These are phyloP conservation scores for Claviceps pusilla DNA, from an alignment of 2,329 filamentous ascomycete genomes.

Conservation along the genomic window DNA sequence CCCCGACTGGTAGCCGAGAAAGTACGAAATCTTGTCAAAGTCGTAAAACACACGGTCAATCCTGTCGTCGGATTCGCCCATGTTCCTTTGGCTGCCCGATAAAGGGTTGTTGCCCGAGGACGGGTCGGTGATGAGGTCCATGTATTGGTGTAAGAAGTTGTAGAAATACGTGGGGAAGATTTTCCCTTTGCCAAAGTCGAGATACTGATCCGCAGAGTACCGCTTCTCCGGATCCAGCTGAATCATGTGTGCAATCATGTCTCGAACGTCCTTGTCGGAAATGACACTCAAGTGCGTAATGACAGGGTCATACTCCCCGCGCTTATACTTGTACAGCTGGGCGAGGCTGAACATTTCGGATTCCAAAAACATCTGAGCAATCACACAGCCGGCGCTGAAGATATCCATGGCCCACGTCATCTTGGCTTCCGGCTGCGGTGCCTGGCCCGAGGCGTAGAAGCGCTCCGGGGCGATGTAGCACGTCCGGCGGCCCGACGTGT, in stretches of 20 bases:
- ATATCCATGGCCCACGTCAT: slow-evolving; percentile 93
- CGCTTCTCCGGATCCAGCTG: slow-evolving; percentile 81
- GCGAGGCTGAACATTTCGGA: slow-evolving; percentile 94
- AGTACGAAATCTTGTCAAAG: slow-evolving; percentile 95
- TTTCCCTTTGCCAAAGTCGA: slow-evolving; percentile 81
- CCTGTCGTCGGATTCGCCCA: slow-evolving; percentile 79
- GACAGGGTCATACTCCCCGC: slow-evolving; percentile 80
- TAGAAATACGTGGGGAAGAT: slow-evolving; percentile 96
- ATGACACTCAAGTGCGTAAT: slow-evolving; percentile 72
- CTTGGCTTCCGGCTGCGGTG: slow-evolving; percentile 43
- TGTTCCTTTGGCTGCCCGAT: slow-evolving; percentile 50
- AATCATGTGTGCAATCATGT: slow-evolving; percentile 92
- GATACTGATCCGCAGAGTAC: slow-evolving; percentile 84
- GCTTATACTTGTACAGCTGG: slow-evolving; percentile 86
- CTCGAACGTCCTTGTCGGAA: slow-evolving; percentile 70
- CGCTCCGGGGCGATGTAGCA: slow-evolving; percentile 93
- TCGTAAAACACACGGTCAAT: slow-evolving; percentile 89
- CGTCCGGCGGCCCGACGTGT: slow-evolving; percentile 76
- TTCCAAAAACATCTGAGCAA: slow-evolving; percentile 90
- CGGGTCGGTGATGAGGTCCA: slow-evolving; percentile 87
- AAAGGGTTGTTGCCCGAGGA: slow-evolving; percentile 62
- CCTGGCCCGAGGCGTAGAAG: slow-evolving; percentile 59
- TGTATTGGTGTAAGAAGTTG: slow-evolving; percentile 92
- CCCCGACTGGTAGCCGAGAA: slow-evolving; percentile 59
- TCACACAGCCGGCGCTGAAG: slow-evolving; percentile 91